Evolutionary conservation across 345 rosid genomes (phyloP).

Genomic region (Sisymbrium altissimum): DNA sequence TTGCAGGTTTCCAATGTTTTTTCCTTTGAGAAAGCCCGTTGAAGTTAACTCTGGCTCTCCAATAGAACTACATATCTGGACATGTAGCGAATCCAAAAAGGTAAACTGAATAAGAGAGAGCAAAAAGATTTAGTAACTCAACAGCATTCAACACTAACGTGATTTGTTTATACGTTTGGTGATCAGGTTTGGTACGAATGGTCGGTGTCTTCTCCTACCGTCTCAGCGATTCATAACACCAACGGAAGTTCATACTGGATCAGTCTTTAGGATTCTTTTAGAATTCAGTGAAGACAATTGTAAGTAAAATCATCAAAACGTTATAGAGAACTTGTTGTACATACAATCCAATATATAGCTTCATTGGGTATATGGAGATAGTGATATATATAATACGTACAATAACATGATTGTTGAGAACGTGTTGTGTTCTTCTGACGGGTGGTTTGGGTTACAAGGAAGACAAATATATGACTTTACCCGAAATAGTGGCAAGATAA

Average conservation of each 20-base stretch:
- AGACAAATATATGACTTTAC: neutral
- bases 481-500: too few relatives aligned
- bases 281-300: neutral
- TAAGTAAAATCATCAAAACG: neutral
- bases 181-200: slow-evolving; percentile 88
- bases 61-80: slow-evolving; percentile 78
- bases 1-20: slow-evolving; percentile 69
- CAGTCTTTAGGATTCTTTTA: slow-evolving; percentile 26
- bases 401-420: neutral
- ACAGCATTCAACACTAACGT: neutral
- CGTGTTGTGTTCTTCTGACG: neutral
- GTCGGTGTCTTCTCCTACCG: slow-evolving; percentile 57
- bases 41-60: slow-evolving; percentile 43
- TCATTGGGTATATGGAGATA: neutral
- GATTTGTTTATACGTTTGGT: neutral
- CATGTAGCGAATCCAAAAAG: slow-evolving; percentile 66
- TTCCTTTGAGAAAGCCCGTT: slow-evolving; percentile 73
- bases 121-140: neutral
- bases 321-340: neutral
- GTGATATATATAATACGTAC: neutral
- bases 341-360: neutral
- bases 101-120: slow-evolving; percentile 25
- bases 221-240: slow-evolving; percentile 63
- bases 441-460: neutral
- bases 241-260: slow-evolving; percentile 80